These are phyloP conservation scores for Lomentospora prolificans DNA, from an alignment of 2,329 filamentous ascomycete species.

Conservation along the genomic window DNA sequence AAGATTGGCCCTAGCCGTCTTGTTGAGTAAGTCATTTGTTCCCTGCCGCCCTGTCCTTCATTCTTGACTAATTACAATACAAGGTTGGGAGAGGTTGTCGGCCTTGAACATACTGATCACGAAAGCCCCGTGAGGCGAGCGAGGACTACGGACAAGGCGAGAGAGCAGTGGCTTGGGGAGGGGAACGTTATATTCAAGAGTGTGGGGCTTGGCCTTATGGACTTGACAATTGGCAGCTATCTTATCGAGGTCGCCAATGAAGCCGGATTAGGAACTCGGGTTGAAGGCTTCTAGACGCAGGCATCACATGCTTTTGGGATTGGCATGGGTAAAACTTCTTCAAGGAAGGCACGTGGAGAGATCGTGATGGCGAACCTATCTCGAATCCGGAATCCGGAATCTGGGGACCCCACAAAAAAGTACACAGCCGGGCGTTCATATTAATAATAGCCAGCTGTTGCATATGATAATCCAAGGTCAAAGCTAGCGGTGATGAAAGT, in stretches of 20 bases:
- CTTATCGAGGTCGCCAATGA: conserved; percentile 44
- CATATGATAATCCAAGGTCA: too few relatives aligned
- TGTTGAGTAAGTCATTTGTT: conserved; percentile 52
- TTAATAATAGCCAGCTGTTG: too few relatives aligned
- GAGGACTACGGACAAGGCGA: conserved; percentile 36
- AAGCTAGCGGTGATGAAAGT: too few relatives aligned
- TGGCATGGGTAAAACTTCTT: too few relatives aligned
- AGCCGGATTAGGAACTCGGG: conserved; percentile 42
- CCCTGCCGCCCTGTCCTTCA: background rate
- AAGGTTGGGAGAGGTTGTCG: conserved; percentile 67
- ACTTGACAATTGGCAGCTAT: conserved; percentile 51
- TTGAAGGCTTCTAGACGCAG: conserved; percentile 34
- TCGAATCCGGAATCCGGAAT: background rate
- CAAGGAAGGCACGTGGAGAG: background rate
- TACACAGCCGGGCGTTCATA: background rate
- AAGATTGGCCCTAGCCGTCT: conserved; percentile 64
- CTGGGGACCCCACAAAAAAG: too few relatives aligned
- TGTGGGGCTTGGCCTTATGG: conserved; percentile 58
- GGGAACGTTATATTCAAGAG: conserved; percentile 63
- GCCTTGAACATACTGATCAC: conserved; percentile 32
- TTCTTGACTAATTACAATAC: conserved; percentile 10
- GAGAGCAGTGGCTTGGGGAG: conserved; percentile 45
- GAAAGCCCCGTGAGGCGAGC: conserved; percentile 17
- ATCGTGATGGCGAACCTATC: background rate
- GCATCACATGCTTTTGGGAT: background rate